Conservation (phyloP, 345 rosid genomes). For the Eucalyptus tenuipes region DNA sequence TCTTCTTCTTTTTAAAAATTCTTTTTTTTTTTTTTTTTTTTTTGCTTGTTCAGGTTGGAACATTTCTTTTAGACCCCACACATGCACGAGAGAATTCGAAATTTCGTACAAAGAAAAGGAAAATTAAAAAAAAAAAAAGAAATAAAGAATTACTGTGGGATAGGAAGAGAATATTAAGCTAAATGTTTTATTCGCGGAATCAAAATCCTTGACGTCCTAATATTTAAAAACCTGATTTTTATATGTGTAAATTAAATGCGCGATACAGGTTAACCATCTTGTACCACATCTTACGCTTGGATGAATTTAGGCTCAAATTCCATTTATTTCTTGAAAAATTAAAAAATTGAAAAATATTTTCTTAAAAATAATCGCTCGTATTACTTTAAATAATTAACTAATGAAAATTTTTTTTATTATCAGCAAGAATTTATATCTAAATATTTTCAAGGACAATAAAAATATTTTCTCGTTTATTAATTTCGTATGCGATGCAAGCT, state of each 20-base stretch:
- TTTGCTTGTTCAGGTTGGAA: not conserved
- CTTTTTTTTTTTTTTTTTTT: not conserved
- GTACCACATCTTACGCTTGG: not conserved
- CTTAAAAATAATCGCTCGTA: rapidly evolving
- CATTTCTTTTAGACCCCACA: not conserved
- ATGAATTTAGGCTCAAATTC: not conserved
- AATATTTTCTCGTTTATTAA: too few species aligned
- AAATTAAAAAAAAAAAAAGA: not conserved
- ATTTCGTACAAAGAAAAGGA: not conserved
- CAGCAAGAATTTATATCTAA: too few species aligned
- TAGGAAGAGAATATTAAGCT: not conserved
- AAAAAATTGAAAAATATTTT: too few species aligned
- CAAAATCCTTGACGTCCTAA: not conserved
- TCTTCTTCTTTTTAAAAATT: not conserved
- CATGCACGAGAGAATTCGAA: not conserved
- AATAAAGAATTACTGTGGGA: not conserved
- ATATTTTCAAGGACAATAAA: too few species aligned
- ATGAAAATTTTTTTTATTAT: too few species aligned
- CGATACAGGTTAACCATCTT: not conserved
- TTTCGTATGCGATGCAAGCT: not conserved
- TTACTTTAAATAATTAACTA: too few species aligned
- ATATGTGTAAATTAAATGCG: not conserved
- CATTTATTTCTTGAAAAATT: too few species aligned
- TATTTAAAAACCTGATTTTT: not conserved
- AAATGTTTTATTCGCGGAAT: not conserved